Percentiles rank a stretch among this genome's conserved stretches.
These are phyloP conservation scores for Aspergillus sp. DNA, from an alignment of 2,329 filamentous ascomycete species.

Conservation along the genomic window DNA sequence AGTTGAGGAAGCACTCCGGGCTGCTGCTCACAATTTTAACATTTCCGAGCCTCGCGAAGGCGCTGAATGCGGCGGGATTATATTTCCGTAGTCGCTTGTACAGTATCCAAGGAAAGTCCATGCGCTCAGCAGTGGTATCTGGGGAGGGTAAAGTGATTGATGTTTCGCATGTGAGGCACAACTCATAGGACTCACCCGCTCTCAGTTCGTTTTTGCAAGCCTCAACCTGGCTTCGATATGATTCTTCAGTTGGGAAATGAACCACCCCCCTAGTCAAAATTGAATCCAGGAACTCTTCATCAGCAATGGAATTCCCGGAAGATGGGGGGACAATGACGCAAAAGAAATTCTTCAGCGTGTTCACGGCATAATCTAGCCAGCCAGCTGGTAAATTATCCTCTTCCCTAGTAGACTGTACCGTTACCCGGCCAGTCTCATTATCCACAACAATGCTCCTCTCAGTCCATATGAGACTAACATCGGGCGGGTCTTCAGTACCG, in stretches of 20 bases:
- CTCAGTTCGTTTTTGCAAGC: slow-evolving; percentile 70
- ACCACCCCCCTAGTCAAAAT: slow-evolving; percentile 32
- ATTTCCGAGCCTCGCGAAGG: slow-evolving; percentile 69
- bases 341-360: slow-evolving; percentile 25
- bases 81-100: slow-evolving; percentile 68
- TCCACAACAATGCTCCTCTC: slow-evolving; percentile 77
- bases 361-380: slow-evolving; percentile 38
- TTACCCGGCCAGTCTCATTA: slow-evolving; percentile 60
- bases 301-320: slow-evolving; percentile 9
- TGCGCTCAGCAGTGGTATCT: slow-evolving; percentile 20
- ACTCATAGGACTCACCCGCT: slow-evolving; percentile 79
- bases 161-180: slow-evolving; percentile 78
- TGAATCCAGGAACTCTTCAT: slow-evolving; percentile 28
- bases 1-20: slow-evolving; percentile 83
- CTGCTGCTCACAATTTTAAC: slow-evolving; percentile 78
- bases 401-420: slow-evolving; percentile 65
- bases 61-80: slow-evolving; percentile 83
- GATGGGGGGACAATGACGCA: slow-evolving; percentile 3
- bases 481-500: slow-evolving; percentile 52
- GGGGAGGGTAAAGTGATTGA: slow-evolving; percentile 51
- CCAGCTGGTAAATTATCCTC: slow-evolving; percentile 47
- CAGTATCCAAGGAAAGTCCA: slow-evolving; percentile 62
- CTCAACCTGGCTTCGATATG: slow-evolving; percentile 67
- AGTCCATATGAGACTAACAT: slow-evolving; percentile 74
- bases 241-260: slow-evolving; percentile 39